Evolutionary conservation across 768 basidiomycete species (phyloP).

Genomic region (Hemileccinum impolitum): DNA sequence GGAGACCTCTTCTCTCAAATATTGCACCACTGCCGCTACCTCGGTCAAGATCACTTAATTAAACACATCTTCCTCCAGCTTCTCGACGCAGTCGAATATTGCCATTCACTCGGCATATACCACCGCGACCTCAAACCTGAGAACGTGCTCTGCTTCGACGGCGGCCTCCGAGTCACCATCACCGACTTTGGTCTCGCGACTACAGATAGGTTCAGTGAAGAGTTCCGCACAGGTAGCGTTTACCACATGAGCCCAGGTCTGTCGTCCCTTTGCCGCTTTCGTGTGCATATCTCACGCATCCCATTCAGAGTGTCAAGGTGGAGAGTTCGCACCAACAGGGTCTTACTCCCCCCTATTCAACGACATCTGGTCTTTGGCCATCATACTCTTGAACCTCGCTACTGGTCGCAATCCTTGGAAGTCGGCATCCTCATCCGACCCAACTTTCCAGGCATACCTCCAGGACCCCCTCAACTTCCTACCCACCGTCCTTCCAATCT

Average conservation of each 20-base stretch:
- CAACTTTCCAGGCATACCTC: constrained; percentile 86
- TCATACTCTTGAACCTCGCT: constrained; percentile 93
- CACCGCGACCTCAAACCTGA: constrained; percentile 98
- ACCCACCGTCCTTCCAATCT: constrained; percentile 81
- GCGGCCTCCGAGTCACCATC: constrained; percentile 74
- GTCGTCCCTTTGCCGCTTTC: constrained; percentile 20
- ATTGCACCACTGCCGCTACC: constrained; percentile 65
- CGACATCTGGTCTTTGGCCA: constrained; percentile 95
- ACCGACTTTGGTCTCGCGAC: constrained; percentile 97
- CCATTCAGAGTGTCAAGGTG: constrained; percentile 77
- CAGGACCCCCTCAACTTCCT: constrained; percentile 76
- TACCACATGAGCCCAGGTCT: constrained; percentile 96
- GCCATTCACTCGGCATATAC: constrained; percentile 88
- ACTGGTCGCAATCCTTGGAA: constrained; percentile 97
- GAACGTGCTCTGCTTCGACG: constrained; percentile 83
- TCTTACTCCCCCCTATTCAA: constrained; percentile 85
- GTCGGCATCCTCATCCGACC: constrained; percentile 76
- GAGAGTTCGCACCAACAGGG: constrained; percentile 55
- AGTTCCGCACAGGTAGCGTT: constrained; percentile 95
- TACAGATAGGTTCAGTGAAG: constrained; percentile 76
- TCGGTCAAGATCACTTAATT: constrained; percentile 82
- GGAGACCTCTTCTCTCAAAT: constrained; percentile 95
- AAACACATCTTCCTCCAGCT: constrained; percentile 90
- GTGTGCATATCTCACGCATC: constrained; percentile 21
- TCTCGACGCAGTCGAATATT: constrained; percentile 89